Evolutionary conservation across 495 filamentous ascomycete genomes (phyloP).

Genomic region (Lasiosphaeria ovina): DNA sequence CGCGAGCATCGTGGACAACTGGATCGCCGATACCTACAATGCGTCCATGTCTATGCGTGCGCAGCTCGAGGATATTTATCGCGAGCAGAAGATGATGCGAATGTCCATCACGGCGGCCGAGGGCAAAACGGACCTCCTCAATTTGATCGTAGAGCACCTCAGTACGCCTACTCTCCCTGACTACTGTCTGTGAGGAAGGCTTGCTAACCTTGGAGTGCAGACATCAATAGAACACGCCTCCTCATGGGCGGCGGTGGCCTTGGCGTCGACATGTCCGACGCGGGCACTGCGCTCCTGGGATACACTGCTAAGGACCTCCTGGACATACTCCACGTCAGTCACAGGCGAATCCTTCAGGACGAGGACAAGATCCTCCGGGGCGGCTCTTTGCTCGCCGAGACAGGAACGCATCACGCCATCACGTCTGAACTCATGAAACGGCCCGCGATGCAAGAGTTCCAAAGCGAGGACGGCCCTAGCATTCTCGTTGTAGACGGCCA

Average conservation of each 20-base stretch:
- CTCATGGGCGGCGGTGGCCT: constrained; percentile 4
- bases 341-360: constrained; percentile 10
- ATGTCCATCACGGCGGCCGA: constrained; percentile 13
- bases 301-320: constrained; percentile 16
- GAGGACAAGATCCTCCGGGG: constrained; percentile 9
- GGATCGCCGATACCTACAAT: constrained; percentile 9
- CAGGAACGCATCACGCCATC: neutral
- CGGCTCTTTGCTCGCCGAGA: neutral
- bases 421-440: neutral
- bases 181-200: constrained; percentile 1
- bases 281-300: constrained; percentile 12
- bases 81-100: constrained; percentile 4
- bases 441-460: neutral
- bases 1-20: constrained; percentile 13
- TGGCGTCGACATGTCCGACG: constrained; percentile 7
- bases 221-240: neutral
- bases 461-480: neutral
- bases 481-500: neutral
- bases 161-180: neutral
- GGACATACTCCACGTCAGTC: constrained; percentile 17
- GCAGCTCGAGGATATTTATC: constrained; percentile 10
- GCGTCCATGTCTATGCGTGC: constrained; percentile 6
- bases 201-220: neutral
- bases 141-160: constrained; percentile 19
- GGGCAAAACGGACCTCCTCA: constrained; percentile 14